A percentile compares a stretch with the other conserved stretches of the same genome.
Conservation (phyloP, 1,139 yeast genomes). For the Geotrichum fermentans region DNA sequence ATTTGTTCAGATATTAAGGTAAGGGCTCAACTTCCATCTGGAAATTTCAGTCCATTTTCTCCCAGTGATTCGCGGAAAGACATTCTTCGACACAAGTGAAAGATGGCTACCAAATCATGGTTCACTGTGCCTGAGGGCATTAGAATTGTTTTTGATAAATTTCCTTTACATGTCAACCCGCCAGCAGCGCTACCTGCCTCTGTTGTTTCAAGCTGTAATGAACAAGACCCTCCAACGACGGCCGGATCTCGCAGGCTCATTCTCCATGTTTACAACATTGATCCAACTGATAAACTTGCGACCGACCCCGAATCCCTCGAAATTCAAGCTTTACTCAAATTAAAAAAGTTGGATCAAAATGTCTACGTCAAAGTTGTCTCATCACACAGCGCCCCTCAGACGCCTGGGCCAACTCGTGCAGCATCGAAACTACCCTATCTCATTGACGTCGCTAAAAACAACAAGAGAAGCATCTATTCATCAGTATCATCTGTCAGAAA, state of each 20-base stretch:
- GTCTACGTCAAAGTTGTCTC: slow-evolving; percentile 10
- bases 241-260: background rate
- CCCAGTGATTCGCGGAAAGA: background rate
- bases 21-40: slow-evolving; percentile 1
- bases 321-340: slow-evolving; percentile 25
- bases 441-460: slow-evolving; percentile 15
- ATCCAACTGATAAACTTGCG: slow-evolving; percentile 24
- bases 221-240: background rate
- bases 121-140: slow-evolving; percentile 44
- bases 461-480: slow-evolving; percentile 13
- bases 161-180: slow-evolving; percentile 45
- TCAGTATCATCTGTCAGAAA: slow-evolving; percentile 12
- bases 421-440: slow-evolving; percentile 26
- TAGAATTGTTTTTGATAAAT: slow-evolving; percentile 45
- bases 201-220: slow-evolving; percentile 8
- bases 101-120: slow-evolving; percentile 14
- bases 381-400: slow-evolving; percentile 25
- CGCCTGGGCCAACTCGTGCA: slow-evolving; percentile 14
- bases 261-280: slow-evolving; percentile 31
- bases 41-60: background rate
- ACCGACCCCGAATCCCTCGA: slow-evolving; percentile 35
- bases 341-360: slow-evolving; percentile 15
- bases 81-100: background rate
- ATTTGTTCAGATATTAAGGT: slow-evolving; percentile 1
- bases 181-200: slow-evolving; percentile 25